Evolutionary conservation across 192 early-diverging fungal species (phyloP).

Genomic region (Gamsiella multidivaricata): DNA sequence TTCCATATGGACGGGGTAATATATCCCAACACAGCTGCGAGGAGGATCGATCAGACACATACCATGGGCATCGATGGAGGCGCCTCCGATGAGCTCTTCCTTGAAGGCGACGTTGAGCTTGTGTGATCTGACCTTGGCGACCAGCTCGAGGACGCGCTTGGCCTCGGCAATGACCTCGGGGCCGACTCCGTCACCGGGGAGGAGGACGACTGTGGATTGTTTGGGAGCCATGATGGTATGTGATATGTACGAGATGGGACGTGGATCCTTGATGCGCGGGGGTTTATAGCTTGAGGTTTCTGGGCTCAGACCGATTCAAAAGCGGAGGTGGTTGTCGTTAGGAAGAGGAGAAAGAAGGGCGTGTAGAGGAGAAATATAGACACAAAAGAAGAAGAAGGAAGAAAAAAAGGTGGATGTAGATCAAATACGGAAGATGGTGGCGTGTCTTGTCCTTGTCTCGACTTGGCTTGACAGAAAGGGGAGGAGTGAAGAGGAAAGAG

Average conservation of each 20-base stretch:
- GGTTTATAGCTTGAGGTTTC: too few relatives aligned
- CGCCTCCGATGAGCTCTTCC: slow-evolving; percentile 89
- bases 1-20: neutral
- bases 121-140: slow-evolving; percentile 72
- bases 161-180: slow-evolving; percentile 96
- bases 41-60: too few relatives aligned
- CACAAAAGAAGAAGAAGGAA: neutral
- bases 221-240: slow-evolving; percentile 19
- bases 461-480: neutral
- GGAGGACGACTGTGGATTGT: slow-evolving; percentile 64
- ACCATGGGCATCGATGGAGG: slow-evolving; percentile 92
- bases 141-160: slow-evolving; percentile 85
- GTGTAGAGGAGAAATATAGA: neutral
- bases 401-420: neutral
- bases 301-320: too few relatives aligned
- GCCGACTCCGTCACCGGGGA: slow-evolving; percentile 96
- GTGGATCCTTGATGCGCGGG: neutral
- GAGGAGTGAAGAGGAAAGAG: neutral
- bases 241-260: neutral
- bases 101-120: slow-evolving; percentile 76
- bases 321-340: too few relatives aligned
- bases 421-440: too few relatives aligned
- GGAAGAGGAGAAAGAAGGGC: neutral
- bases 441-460: too few relatives aligned
- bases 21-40: neutral